Conservation (phyloP, 176 grass and related monocot species). For the Elymus sibiricus region DNA sequence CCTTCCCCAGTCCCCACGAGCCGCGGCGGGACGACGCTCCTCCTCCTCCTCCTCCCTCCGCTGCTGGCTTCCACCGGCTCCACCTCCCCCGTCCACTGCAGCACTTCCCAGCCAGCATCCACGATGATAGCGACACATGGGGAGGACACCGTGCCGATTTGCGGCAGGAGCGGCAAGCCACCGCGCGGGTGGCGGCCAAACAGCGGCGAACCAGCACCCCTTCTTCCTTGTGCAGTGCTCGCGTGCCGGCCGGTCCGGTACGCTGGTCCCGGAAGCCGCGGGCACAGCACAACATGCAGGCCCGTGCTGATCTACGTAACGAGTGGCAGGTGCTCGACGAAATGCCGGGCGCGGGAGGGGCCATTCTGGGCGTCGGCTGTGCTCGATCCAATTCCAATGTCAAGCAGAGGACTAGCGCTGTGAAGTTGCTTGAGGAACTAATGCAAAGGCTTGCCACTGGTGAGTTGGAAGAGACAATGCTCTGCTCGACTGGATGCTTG, state of each 20-base stretch:
- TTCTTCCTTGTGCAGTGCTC: background rate
- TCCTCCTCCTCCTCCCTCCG: background rate
- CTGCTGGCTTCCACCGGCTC: background rate
- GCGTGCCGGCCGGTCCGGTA: background rate
- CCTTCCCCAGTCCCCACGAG: background rate
- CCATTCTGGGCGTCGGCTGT: background rate
- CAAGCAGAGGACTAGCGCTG: background rate
- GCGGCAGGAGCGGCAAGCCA: background rate
- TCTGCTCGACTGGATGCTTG: background rate
- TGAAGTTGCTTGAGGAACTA: background rate
- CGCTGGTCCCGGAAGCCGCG: background rate
- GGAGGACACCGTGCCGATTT: background rate
- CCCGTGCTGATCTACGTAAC: background rate
- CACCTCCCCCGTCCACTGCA: background rate
- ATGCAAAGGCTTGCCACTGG: background rate
- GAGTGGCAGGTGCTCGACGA: conserved; percentile 2
- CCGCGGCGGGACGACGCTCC: background rate
- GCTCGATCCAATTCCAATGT: background rate
- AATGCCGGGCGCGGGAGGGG: background rate
- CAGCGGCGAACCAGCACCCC: background rate
- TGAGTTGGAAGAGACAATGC: background rate
- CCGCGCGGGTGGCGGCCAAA: background rate
- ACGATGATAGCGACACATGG: background rate
- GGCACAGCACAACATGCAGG: background rate
- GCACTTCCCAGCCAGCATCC: background rate